Percentiles rank a stretch among this genome's conserved stretches.
phyloP scores from a whole-genome alignment of 495 filamentous ascomycete species.

The Xylaria palmicola region DNA sequence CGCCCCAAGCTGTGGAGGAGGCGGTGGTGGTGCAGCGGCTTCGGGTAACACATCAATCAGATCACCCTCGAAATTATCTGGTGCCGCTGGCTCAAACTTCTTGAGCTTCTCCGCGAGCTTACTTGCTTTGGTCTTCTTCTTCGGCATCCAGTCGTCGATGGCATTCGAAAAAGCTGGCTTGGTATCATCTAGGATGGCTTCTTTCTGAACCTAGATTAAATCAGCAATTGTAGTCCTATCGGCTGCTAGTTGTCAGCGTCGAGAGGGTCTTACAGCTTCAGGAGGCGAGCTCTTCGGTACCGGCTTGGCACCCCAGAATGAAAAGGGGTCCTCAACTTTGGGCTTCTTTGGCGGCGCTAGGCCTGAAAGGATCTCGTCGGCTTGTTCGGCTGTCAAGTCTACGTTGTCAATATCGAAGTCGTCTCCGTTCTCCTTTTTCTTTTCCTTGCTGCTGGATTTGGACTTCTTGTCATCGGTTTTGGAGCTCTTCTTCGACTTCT shows the following conservation, averaged over 20 bases:
- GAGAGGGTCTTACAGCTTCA: conserved; percentile 23
- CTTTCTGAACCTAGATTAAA: conserved; percentile 41
- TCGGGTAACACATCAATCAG: conserved; percentile 25
- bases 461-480: conserved; percentile 32
- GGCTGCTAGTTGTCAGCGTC: conserved; percentile 17
- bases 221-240: conserved; percentile 40
- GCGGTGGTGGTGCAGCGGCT: conserved; percentile 33
- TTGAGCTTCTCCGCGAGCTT: conserved; percentile 54
- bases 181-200: conserved; percentile 27
- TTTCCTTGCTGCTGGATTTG: conserved; percentile 27
- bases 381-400: conserved; percentile 41
- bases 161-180: conserved; percentile 34
- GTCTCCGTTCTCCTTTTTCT: conserved; percentile 30
- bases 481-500: conserved; percentile 42
- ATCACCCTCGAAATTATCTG: conserved; percentile 29
- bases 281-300: conserved; percentile 36
- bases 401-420: conserved; percentile 36
- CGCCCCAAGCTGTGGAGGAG: conserved; percentile 33
- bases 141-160: conserved; percentile 32
- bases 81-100: conserved; percentile 49
- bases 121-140: conserved; percentile 42
- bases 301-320: conserved; percentile 45
- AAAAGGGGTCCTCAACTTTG: conserved; percentile 39
- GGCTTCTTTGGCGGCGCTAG: conserved; percentile 32
- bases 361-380: conserved; percentile 31